Evolutionary conservation across 345 rosid genomes (phyloP).

Genomic region (Cardamine chenopodiifolia): DNA sequence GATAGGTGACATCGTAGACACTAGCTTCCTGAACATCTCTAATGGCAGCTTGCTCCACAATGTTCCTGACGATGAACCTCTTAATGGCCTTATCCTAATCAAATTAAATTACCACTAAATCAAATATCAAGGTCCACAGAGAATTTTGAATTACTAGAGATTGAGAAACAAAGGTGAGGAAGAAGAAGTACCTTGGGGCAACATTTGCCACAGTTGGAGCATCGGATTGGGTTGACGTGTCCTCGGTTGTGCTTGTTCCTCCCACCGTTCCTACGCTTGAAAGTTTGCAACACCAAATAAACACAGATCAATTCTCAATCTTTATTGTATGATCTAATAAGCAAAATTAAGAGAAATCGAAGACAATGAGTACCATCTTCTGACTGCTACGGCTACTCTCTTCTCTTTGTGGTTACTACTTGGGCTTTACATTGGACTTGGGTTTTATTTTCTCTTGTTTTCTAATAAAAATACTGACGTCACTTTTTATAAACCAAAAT

Average conservation of each 20-base stretch:
- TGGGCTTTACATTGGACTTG: slow-evolving; percentile 10
- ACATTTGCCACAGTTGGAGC: slow-evolving; percentile 97
- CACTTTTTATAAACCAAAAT: too few species aligned
- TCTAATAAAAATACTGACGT: not conserved
- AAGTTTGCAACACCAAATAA: slow-evolving; percentile 52
- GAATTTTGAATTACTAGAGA: not conserved
- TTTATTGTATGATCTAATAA: not conserved
- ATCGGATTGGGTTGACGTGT: slow-evolving; percentile 84
- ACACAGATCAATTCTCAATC: slow-evolving; percentile 4
- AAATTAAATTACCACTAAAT: not conserved
- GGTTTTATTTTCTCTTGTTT: not conserved
- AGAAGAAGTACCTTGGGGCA: slow-evolving; percentile 66
- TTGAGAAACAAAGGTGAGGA: not conserved
- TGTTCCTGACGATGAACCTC: slow-evolving; percentile 92
- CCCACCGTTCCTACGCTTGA: slow-evolving; percentile 97
- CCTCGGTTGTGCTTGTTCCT: slow-evolving; percentile 98
- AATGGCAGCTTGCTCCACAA: slow-evolving; percentile 92
- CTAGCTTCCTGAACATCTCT: slow-evolving; percentile 94
- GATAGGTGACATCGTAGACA: slow-evolving; percentile 62
- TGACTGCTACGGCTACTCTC: slow-evolving; percentile 19
- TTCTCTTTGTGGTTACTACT: not conserved
- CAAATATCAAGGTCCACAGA: not conserved
- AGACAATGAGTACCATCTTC: not conserved
- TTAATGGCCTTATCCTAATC: slow-evolving; percentile 82
- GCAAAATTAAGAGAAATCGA: not conserved